Percentiles rank a stretch among this genome's conserved stretches.
Conservation (phyloP, 768 basidiomycete genomes). For the Amanita brunnescens region DNA sequence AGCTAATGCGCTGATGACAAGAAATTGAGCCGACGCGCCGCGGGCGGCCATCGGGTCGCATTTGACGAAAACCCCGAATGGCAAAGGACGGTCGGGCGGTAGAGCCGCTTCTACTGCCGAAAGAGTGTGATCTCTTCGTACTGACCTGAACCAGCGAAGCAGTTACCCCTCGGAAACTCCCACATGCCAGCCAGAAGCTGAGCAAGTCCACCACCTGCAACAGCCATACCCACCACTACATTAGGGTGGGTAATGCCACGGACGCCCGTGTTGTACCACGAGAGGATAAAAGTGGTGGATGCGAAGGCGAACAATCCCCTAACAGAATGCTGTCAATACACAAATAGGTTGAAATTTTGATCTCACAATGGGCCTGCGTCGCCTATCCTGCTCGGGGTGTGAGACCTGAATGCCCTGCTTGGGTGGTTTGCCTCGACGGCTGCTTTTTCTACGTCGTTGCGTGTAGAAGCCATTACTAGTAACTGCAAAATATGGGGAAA, state of each 20-base stretch:
- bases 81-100: conserved; percentile 10
- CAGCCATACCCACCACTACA: conserved; percentile 78
- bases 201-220: conserved; percentile 76
- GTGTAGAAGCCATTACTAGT: neutral
- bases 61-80: neutral
- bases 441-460: neutral
- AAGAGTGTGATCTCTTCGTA: conserved; percentile 28
- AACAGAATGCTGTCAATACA: neutral
- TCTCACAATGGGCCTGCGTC: conserved; percentile 55
- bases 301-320: conserved; percentile 82
- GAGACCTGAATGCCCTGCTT: neutral
- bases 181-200: conserved; percentile 90
- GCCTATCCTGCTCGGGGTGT: conserved; percentile 16
- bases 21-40: neutral
- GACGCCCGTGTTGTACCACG: conserved; percentile 57
- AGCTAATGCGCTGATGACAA: neutral
- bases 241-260: conserved; percentile 52
- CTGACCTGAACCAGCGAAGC: conserved; percentile 67
- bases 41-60: too few species aligned
- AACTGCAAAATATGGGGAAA: too few species aligned
- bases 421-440: neutral
- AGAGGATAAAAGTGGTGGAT: conserved; percentile 73
- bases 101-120: conserved; percentile 23
- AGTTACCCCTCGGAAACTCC: conserved; percentile 66
- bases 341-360: neutral